Percentiles rank a stretch among this genome's conserved stretches.
These are phyloP conservation scores for Escallonia herrerae DNA, from an alignment of 129 eudicot species.

Conservation along the genomic window DNA sequence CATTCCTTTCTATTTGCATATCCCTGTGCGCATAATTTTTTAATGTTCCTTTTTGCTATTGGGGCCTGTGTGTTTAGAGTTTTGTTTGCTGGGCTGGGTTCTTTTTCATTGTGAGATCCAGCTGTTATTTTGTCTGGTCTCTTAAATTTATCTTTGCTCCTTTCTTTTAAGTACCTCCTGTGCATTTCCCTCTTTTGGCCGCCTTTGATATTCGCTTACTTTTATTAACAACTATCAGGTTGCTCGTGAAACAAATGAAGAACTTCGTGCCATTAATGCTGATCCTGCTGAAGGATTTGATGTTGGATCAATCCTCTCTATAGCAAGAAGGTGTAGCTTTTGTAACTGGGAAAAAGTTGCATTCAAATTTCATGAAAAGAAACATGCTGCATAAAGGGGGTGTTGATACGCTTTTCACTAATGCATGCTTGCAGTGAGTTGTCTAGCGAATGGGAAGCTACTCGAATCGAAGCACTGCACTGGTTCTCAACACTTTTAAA, in stretches of 20 bases:
- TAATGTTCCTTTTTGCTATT: too few species aligned
- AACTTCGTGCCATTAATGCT: slow-evolving; percentile 76
- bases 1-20: too few species aligned
- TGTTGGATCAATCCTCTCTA: slow-evolving; percentile 78
- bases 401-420: slow-evolving; percentile 5
- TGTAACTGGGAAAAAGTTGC: background rate
- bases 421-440: slow-evolving; percentile 57
- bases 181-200: background rate
- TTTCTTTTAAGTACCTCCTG: too few species aligned
- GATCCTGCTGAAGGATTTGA: slow-evolving; percentile 89
- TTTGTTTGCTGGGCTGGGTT: too few species aligned
- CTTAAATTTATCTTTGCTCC: too few species aligned
- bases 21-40: too few species aligned
- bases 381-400: slow-evolving; percentile 3
- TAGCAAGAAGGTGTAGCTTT: slow-evolving; percentile 49
- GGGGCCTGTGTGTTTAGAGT: too few species aligned
- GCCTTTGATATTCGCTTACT: background rate
- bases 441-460: slow-evolving; percentile 93
- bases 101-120: too few species aligned
- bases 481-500: slow-evolving; percentile 90
- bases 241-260: slow-evolving; percentile 92
- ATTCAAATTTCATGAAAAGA: background rate
- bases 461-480: slow-evolving; percentile 94
- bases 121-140: too few species aligned
- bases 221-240: slow-evolving; percentile 41